Percentiles rank a stretch among this genome's conserved stretches.
Conservation (phyloP, 1,284 basidiomycete species). For the Ustilago trichophora region DNA sequence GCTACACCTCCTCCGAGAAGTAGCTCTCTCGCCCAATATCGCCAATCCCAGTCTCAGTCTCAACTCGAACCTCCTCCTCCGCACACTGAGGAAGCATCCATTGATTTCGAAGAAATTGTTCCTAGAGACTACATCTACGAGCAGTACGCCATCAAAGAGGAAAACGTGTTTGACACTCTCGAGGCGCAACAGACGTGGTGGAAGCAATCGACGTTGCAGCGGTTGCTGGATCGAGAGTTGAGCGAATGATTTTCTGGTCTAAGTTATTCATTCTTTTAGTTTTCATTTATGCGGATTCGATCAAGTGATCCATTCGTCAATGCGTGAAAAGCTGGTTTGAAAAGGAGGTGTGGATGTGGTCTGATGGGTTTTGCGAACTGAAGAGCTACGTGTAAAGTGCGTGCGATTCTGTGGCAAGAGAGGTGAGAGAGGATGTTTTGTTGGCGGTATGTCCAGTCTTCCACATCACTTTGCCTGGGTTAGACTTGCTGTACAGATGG, state of each 20-base stretch:
- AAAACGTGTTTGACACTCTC: constrained; percentile 49
- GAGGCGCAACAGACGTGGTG: constrained; percentile 58
- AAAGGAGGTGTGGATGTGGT: too few relatives aligned
- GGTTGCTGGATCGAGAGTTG: constrained; percentile 59
- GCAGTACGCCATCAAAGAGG: constrained; percentile 58
- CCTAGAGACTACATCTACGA: constrained; percentile 61
- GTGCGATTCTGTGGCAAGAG: too few relatives aligned
- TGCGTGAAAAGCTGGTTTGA: too few relatives aligned
- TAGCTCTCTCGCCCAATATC: constrained; percentile 1
- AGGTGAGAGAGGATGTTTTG: too few relatives aligned
- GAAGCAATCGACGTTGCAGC: constrained; percentile 56
- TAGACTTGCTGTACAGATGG: too few relatives aligned
- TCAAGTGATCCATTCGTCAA: too few relatives aligned
- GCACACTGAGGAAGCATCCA: neutral
- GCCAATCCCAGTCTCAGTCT: neutral
- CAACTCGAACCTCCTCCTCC: neutral
- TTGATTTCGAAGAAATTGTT: constrained; percentile 1
- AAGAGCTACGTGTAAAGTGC: too few relatives aligned
- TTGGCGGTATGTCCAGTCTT: too few relatives aligned
- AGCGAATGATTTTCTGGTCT: constrained; percentile 6
- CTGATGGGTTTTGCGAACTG: too few relatives aligned
- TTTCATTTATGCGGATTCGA: too few relatives aligned
- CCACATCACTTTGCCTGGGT: too few relatives aligned
- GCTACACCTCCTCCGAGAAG: constrained; percentile 2
- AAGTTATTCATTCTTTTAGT: too few relatives aligned